phyloP scores from a whole-genome alignment of 176 grass and related monocot genomes.

The Carex kokanica region DNA sequence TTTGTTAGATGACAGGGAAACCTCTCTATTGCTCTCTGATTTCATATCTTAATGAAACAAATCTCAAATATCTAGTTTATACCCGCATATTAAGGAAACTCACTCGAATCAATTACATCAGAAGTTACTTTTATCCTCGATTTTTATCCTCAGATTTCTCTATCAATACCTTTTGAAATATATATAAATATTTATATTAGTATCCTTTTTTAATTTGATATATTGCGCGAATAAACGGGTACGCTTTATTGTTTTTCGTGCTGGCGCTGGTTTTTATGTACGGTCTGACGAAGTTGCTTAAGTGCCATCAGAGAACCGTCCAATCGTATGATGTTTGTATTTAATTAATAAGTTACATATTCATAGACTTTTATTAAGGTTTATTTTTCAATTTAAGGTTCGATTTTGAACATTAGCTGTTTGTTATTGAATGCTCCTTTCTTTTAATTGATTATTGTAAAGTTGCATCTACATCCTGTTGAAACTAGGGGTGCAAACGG shows the following conservation, averaged over 20 bases:
- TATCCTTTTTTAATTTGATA: not conserved
- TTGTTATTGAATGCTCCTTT: not conserved
- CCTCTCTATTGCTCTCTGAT: not conserved
- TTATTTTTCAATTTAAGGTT: not conserved
- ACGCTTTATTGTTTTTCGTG: not conserved
- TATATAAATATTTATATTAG: not conserved
- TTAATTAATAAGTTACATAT: not conserved
- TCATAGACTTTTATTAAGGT: not conserved
- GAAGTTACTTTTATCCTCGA: not conserved
- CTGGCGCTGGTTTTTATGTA: conserved; percentile 1
- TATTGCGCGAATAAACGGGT: not conserved
- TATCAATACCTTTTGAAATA: not conserved
- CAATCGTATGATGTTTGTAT: not conserved
- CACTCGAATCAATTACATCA: too few species aligned
- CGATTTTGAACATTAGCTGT: not conserved
- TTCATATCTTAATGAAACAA: not conserved
- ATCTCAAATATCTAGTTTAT: not conserved
- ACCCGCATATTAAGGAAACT: not conserved
- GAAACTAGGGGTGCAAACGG: not conserved
- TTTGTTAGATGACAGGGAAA: not conserved
- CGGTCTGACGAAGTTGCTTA: not conserved
- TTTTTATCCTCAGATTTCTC: not conserved
- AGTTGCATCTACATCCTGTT: not conserved
- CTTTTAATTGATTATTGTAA: not conserved
- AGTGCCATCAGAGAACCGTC: not conserved